A percentile compares a stretch with the other conserved stretches of the same genome.
phyloP scores from a whole-genome alignment of 192 early-diverging fungal genomes.

The Podila verticillata region DNA sequence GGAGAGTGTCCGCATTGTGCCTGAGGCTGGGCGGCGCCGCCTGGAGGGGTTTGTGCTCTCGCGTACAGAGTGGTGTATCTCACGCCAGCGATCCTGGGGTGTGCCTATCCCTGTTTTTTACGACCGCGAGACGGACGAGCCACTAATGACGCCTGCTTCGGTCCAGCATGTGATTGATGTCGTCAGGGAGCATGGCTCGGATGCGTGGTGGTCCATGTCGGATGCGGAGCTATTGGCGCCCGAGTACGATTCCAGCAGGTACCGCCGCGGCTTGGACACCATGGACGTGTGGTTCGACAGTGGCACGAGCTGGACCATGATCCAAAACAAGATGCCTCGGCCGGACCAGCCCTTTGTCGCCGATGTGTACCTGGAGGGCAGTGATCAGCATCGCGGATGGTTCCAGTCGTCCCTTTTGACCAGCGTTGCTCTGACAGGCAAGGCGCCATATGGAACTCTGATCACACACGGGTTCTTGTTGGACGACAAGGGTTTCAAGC shows the following conservation, averaged over 20 bases:
- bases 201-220: slow-evolving; percentile 76
- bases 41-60: slow-evolving; percentile 72
- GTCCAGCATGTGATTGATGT: slow-evolving; percentile 71
- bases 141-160: slow-evolving; percentile 70
- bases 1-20: slow-evolving; percentile 66
- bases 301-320: slow-evolving; percentile 78
- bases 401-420: slow-evolving; percentile 51
- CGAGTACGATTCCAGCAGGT: slow-evolving; percentile 63
- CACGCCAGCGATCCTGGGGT: slow-evolving; percentile 84
- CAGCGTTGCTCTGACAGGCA: slow-evolving; percentile 39
- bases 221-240: slow-evolving; percentile 69
- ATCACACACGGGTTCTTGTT: slow-evolving; percentile 50
- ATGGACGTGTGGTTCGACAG: slow-evolving; percentile 95
- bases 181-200: slow-evolving; percentile 65
- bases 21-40: slow-evolving; percentile 59
- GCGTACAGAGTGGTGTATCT: slow-evolving; percentile 86
- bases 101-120: slow-evolving; percentile 85
- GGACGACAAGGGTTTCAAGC: slow-evolving; percentile 45
- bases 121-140: slow-evolving; percentile 64
- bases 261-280: slow-evolving; percentile 74
- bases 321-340: slow-evolving; percentile 56
- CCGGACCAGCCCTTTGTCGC: slow-evolving; percentile 53
- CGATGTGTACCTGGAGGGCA: slow-evolving; percentile 58
- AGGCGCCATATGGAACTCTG: slow-evolving; percentile 46
- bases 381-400: slow-evolving; percentile 52